Evolutionary conservation across 306 rosid genomes (phyloP).

Genomic region (Benincasa hispida): DNA sequence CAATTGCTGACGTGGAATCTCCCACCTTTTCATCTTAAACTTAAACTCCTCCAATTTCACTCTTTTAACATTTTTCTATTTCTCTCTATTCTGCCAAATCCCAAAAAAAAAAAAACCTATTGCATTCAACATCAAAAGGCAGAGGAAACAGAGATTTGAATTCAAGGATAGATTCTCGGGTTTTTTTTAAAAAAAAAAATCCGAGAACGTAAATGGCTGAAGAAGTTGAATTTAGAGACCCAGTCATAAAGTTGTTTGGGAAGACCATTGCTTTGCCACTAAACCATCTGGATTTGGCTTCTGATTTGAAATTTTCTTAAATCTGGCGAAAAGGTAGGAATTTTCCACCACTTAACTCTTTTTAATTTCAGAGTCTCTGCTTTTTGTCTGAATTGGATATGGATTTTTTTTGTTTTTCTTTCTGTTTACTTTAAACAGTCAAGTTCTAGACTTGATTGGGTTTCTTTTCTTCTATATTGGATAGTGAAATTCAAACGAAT

Average conservation of each 20-base stretch:
- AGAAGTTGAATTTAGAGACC: slow-evolving; percentile 30
- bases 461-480: too few relatives aligned
- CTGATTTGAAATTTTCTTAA: neutral
- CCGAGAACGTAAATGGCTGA: slow-evolving; percentile 37
- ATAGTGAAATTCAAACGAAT: neutral
- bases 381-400: neutral
- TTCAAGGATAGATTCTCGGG: neutral
- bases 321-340: slow-evolving; percentile 31
- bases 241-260: slow-evolving; percentile 65
- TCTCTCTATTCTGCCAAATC: neutral
- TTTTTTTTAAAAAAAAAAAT: neutral
- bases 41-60: neutral
- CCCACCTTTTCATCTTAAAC: slow-evolving; percentile 15
- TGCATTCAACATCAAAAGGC: neutral
- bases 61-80: neutral
- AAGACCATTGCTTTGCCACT: slow-evolving; percentile 50
- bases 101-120: neutral
- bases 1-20: slow-evolving; percentile 44
- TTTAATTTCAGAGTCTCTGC: neutral
- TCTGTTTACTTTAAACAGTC: neutral
- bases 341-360: neutral
- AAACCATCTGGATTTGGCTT: neutral
- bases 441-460: neutral
- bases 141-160: neutral
- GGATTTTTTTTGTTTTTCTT: neutral